Base-by-base conservation (phyloP, 225 moss, liverwort and hornwort species). In the Climacium dendroides region DNA sequence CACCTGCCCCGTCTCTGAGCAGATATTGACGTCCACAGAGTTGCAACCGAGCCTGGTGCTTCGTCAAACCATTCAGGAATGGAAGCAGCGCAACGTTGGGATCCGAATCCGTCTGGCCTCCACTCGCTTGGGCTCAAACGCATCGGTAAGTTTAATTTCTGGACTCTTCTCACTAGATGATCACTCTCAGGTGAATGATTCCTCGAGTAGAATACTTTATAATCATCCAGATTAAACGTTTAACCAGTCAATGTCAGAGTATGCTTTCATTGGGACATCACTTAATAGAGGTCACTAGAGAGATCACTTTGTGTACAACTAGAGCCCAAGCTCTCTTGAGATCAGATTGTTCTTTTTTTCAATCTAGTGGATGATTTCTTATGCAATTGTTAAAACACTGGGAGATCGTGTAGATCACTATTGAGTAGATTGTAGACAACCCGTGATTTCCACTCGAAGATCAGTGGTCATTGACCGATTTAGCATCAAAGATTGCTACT, bases 41-140 rank as follows among this genome's bases (percentile, higher is more conserved):
- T 60, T 90, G 26, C 82, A 85, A 65, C 88, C 90, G 10, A 90
- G 88, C 82, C 10, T 88, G 82, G 88, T 87, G 41, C 90, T 90
- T 78, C 69, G 82, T 60, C 90, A 90, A 82, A 82, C 90, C 53
- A 90, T 90, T 75, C 75, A 85, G 5, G 90, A 90, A 58, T 90
- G 90, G 90, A 82, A 69, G 47, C 85, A 85, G 12, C 90, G 90
- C 70, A 90, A 90, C 23, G 75, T 88, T 54, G 88, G 67, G 32
- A 70, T 90, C 69, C 90, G 85, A 85, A 81, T 90, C 18, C 85
- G 85, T 26, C 69, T 75, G 60, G 90, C 85, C 45, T 66, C 69
- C 53, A 32, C 82, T 74, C 85, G 75, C 53, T 57, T 90, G 61
- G 11, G 75, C 53, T 61, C 88, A 81, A 85, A 82, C 50, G 60